Evolutionary conservation across 2,329 filamentous ascomycete species (phyloP).

Genomic region (Colletotrichum tanaceti): DNA sequence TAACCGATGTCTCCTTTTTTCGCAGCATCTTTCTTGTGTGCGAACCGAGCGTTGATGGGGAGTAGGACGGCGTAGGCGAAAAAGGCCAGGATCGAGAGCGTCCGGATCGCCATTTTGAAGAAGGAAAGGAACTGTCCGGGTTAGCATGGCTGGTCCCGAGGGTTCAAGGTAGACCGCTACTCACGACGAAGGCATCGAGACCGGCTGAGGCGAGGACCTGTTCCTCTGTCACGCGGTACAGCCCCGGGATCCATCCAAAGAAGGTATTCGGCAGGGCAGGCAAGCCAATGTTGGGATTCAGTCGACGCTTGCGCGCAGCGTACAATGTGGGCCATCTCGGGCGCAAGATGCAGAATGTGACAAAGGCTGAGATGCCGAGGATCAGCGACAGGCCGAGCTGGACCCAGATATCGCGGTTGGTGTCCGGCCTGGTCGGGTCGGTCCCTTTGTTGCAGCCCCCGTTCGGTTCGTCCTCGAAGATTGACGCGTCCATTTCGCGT

Average conservation of each 20-base stretch:
- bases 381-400: constrained; percentile 79
- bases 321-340: constrained; percentile 94
- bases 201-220: constrained; percentile 91
- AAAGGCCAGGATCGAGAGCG: constrained; percentile 82
- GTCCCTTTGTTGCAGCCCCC: constrained; percentile 43
- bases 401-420: constrained; percentile 56
- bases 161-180: constrained; percentile 45
- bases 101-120: constrained; percentile 93
- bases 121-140: constrained; percentile 79
- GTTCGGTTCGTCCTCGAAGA: constrained; percentile 36
- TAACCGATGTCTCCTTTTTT: constrained; percentile 59
- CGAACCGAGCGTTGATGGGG: constrained; percentile 82
- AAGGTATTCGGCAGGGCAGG: constrained; percentile 85
- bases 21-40: constrained; percentile 42
- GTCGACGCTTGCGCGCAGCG: constrained; percentile 84
- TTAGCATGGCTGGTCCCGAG: not conserved
- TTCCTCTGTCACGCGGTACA: constrained; percentile 88
- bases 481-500: constrained; percentile 35
- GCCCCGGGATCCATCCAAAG: constrained; percentile 91
- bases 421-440: constrained; percentile 44
- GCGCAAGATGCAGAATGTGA: constrained; percentile 83
- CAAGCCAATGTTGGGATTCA: constrained; percentile 68
- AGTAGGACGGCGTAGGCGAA: constrained; percentile 84
- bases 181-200: constrained; percentile 90
- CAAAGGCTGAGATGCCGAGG: constrained; percentile 77